Percentiles rank a stretch among this genome's conserved stretches.
phyloP scores from a whole-genome alignment of 2,329 filamentous ascomycete genomes.

The Phialemoniopsis sp. region DNA sequence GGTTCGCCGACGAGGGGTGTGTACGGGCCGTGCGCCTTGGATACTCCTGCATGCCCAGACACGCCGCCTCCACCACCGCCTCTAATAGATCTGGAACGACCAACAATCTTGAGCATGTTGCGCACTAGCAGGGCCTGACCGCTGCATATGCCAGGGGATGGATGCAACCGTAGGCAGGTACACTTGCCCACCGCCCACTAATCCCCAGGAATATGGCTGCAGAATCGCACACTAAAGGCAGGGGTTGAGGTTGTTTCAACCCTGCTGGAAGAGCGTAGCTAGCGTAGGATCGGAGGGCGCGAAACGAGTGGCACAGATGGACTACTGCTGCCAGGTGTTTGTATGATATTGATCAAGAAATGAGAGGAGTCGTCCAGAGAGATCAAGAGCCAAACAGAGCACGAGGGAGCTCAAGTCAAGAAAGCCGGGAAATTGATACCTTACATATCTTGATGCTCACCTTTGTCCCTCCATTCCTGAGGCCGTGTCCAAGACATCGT shows the following conservation, averaged over 20 bases:
- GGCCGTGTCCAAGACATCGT: background rate
- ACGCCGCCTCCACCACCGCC: slow-evolving; percentile 10
- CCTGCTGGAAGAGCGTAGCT: slow-evolving; percentile 1
- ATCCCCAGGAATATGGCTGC: background rate
- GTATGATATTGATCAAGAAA: slow-evolving; percentile 2
- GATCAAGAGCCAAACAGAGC: slow-evolving; percentile 3
- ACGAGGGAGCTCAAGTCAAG: background rate
- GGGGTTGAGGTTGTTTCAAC: slow-evolving; percentile 1
- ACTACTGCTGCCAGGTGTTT: background rate
- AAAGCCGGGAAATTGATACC: slow-evolving; percentile 3
- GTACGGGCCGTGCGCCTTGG: slow-evolving; percentile 19
- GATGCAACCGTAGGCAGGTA: background rate
- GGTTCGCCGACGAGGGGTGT: slow-evolving; percentile 14
- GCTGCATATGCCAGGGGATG: background rate
- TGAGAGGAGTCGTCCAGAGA: slow-evolving; percentile 4
- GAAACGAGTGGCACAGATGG: slow-evolving; percentile 5
- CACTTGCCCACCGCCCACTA: background rate
- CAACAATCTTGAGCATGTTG: slow-evolving; percentile 26
- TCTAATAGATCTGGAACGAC: slow-evolving; percentile 23
- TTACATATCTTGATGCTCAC: slow-evolving; percentile 13
- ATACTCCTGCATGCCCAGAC: slow-evolving; percentile 6
- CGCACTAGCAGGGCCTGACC: slow-evolving; percentile 5
- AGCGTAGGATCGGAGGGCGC: background rate
- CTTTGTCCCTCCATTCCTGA: background rate
- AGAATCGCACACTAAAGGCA: background rate